Conservation (phyloP, 768 basidiomycete species). For the Pluteus cervinus region DNA sequence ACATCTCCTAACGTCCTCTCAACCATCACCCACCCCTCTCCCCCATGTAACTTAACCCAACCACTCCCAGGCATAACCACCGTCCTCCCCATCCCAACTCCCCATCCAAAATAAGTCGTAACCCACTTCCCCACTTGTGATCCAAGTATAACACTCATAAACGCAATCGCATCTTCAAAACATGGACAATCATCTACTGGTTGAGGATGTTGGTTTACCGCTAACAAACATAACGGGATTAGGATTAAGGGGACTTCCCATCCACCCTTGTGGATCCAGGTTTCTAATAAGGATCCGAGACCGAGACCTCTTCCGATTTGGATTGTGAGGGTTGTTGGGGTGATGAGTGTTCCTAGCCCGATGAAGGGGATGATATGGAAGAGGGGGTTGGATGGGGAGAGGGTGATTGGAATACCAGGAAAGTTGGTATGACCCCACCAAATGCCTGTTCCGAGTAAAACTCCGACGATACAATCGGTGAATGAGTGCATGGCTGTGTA, state of each 20-base stretch:
- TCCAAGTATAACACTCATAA: slow-evolving; percentile 83
- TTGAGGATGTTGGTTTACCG: slow-evolving; percentile 88
- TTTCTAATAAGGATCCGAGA: slow-evolving; percentile 25
- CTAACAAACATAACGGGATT: slow-evolving; percentile 57
- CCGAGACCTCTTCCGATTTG: slow-evolving; percentile 34
- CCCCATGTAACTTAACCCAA: slow-evolving; percentile 27
- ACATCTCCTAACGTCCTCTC: slow-evolving; percentile 33
- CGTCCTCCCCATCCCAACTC: slow-evolving; percentile 15
- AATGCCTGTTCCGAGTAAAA: slow-evolving; percentile 56
- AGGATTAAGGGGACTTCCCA: slow-evolving; percentile 57
- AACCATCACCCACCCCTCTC: slow-evolving; percentile 26
- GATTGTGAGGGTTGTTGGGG: slow-evolving; percentile 17
- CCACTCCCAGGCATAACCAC: slow-evolving; percentile 56
- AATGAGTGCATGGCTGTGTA: slow-evolving; percentile 90
- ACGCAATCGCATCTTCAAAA: slow-evolving; percentile 95
- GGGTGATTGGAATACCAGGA: slow-evolving; percentile 28
- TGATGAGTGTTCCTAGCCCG: slow-evolving; percentile 14
- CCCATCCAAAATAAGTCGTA: slow-evolving; percentile 36
- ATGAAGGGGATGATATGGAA: slow-evolving; percentile 17
- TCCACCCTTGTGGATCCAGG: slow-evolving; percentile 29
- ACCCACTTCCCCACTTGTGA: slow-evolving; percentile 64
- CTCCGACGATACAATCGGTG: slow-evolving; percentile 63
- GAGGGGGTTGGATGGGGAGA: slow-evolving; percentile 25
- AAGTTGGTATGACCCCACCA: slow-evolving; percentile 58
- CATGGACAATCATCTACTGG: slow-evolving; percentile 97